These are phyloP conservation scores for Pseudozyma flocculosa DNA, from an alignment of 1,284 basidiomycete genomes.

Conservation along the genomic window DNA sequence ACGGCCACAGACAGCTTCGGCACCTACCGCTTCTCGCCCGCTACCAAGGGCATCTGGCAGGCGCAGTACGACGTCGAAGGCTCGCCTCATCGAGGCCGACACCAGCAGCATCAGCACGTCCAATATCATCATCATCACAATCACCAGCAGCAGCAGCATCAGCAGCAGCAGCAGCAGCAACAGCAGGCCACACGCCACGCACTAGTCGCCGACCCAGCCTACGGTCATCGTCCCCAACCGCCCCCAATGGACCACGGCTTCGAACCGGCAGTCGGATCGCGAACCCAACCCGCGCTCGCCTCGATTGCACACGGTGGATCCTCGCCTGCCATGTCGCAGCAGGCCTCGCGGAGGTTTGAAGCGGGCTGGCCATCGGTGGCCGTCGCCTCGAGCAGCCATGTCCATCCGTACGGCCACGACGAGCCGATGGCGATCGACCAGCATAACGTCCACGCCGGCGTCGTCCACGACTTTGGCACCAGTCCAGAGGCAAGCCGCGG, in stretches of 20 bases:
- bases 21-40: neutral
- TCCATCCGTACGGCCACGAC: neutral
- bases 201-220: too few species aligned
- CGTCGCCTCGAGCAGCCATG: neutral
- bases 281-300: too few species aligned
- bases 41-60: neutral
- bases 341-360: neutral
- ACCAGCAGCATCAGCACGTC: neutral
- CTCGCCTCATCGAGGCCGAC: neutral
- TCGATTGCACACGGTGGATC: too few species aligned
- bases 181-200: too few species aligned
- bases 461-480: constrained; percentile 1
- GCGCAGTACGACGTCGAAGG: neutral
- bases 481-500: constrained; percentile 26
- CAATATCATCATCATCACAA: neutral
- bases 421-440: neutral
- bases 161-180: too few species aligned
- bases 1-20: neutral
- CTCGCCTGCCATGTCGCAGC: too few species aligned
- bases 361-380: neutral
- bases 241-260: too few species aligned
- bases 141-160: neutral
- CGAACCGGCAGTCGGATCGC: too few species aligned
- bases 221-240: too few species aligned
- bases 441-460: neutral